phyloP scores from a whole-genome alignment of 169 alveolate genomes.

The Plasmodium yoelii region DNA sequence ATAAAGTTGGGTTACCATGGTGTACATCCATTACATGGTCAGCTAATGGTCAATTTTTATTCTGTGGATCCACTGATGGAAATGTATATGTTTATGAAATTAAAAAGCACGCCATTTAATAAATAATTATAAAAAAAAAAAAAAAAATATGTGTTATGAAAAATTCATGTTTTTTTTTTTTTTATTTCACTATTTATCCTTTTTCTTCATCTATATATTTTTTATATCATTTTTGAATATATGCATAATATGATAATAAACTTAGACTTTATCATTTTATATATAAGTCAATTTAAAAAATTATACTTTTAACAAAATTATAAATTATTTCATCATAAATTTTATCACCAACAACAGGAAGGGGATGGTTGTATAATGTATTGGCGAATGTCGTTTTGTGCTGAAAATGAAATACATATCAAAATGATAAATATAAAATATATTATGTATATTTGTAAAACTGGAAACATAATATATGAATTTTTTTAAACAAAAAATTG shows the following conservation, averaged over 20 bases:
- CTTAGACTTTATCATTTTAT: no score
- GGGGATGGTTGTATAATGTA: no score
- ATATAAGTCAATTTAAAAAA: no score
- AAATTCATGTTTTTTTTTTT: constrained; percentile 22
- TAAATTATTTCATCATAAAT: no score
- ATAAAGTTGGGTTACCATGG: constrained; percentile 95
- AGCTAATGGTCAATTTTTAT: constrained; percentile 93
- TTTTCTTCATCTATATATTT: constrained; percentile 8
- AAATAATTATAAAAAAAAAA: neutral
- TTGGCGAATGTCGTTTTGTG: no score
- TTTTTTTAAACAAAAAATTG: neutral
- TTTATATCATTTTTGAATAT: constrained; percentile 13
- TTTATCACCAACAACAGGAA: no score
- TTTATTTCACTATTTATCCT: constrained; percentile 12
- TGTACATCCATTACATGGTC: constrained; percentile 95
- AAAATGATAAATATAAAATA: no score
- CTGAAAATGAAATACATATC: no score
- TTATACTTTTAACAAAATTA: no score
- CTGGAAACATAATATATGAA: neutral
- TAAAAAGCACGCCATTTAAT: constrained; percentile 55
- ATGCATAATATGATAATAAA: neutral
- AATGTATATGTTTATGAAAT: constrained; percentile 92
- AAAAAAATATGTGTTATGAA: neutral
- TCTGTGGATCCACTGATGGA: constrained; percentile 95
- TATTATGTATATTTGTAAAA: no score